Percentiles rank a stretch among this genome's conserved stretches.
Conservation (phyloP, 2,329 filamentous ascomycete species). For the Aspergillus pseudoterreus region DNA sequence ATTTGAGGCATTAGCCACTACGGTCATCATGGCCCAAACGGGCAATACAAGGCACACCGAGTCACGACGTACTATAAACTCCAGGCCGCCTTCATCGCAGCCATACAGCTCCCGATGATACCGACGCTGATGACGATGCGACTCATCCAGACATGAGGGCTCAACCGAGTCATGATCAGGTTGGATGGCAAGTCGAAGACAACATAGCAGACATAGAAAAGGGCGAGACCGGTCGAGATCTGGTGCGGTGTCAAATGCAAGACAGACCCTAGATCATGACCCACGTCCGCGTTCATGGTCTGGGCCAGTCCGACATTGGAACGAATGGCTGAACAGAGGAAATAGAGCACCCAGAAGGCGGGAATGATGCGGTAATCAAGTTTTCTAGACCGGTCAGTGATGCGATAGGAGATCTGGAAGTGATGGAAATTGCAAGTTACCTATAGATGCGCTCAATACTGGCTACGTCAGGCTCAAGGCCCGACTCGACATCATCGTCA, state of each 20-base stretch:
- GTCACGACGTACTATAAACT: constrained; percentile 64
- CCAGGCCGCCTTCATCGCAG: constrained; percentile 77
- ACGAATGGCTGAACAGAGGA: constrained; percentile 85
- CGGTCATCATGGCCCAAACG: background rate
- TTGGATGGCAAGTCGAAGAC: constrained; percentile 87
- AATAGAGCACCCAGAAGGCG: constrained; percentile 89
- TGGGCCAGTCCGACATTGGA: constrained; percentile 92
- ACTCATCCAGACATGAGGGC: constrained; percentile 86
- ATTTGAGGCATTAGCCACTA: constrained; percentile 5
- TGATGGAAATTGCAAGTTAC: constrained; percentile 13
- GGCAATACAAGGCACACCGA: background rate
- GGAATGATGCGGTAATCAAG: constrained; percentile 57
- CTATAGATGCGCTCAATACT: constrained; percentile 38
- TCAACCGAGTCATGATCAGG: constrained; percentile 79
- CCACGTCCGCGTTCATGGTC: constrained; percentile 74
- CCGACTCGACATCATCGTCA: constrained; percentile 19
- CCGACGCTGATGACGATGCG: constrained; percentile 86
- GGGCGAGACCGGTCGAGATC: constrained; percentile 75
- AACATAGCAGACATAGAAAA: constrained; percentile 92
- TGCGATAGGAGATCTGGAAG: too few species aligned
- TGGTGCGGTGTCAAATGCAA: constrained; percentile 69
- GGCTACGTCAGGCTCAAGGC: constrained; percentile 27
- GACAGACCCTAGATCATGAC: constrained; percentile 71
- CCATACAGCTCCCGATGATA: constrained; percentile 77
- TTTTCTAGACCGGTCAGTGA: constrained; percentile 38